phyloP scores from a whole-genome alignment of 129 eudicot species.

The Flaveria ramosissima region DNA sequence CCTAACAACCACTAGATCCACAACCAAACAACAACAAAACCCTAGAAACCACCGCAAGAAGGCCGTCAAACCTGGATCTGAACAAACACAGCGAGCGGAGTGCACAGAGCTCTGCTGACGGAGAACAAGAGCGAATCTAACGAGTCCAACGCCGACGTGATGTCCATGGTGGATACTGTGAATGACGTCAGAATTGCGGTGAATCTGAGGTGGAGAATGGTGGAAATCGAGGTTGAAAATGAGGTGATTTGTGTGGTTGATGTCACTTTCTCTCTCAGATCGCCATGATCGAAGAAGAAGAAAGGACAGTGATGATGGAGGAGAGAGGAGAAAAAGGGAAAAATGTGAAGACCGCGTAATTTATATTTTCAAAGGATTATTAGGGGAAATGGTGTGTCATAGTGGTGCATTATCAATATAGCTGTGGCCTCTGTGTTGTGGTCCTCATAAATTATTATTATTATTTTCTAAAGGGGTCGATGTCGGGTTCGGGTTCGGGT shows the following conservation, averaged over 20 bases:
- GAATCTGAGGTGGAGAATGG: neutral
- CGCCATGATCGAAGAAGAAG: conserved; percentile 49
- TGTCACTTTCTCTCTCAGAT: conserved; percentile 48
- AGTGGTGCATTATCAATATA: neutral
- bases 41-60: neutral
- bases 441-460: neutral
- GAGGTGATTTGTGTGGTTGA: conserved; percentile 13
- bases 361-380: conserved; percentile 51
- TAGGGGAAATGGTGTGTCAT: conserved; percentile 6
- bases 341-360: conserved; percentile 60
- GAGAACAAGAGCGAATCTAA: conserved; percentile 58
- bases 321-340: conserved; percentile 23
- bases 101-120: conserved; percentile 64
- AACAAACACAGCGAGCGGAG: conserved; percentile 61
- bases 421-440: neutral
- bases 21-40: no score
- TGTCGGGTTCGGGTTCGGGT: no score
- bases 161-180: neutral
- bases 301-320: conserved; percentile 35
- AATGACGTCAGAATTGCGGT: conserved; percentile 24
- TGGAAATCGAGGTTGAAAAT: neutral
- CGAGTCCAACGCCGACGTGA: conserved; percentile 46
- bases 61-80: conserved; percentile 80
- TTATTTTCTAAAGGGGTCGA: no score
- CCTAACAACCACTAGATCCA: conserved; percentile 29